Conservation (phyloP, 495 filamentous ascomycete species). For the Xanthoparmelia taractica region DNA sequence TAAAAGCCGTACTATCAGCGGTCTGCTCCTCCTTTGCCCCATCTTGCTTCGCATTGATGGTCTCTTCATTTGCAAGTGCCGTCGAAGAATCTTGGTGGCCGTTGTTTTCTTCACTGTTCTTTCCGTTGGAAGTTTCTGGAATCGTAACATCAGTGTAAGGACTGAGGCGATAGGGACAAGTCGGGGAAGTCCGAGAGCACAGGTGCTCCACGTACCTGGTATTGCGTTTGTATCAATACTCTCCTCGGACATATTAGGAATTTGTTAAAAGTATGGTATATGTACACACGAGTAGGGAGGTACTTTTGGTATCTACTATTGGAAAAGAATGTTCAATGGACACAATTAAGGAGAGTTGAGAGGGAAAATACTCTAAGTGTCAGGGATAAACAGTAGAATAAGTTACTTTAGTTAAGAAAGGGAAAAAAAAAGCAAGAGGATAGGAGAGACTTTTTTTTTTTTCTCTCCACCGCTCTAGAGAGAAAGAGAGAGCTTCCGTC, state of each 20-base stretch:
- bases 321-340: constrained; percentile 1
- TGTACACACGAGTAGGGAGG: neutral
- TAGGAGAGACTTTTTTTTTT: constrained; percentile 1
- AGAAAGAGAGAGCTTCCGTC: constrained; percentile 7
- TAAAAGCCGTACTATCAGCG: constrained; percentile 14
- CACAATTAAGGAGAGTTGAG: constrained; percentile 7
- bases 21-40: constrained; percentile 29
- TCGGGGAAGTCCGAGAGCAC: neutral
- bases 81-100: neutral
- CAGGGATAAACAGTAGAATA: constrained; percentile 3
- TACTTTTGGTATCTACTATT: neutral
- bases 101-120: constrained; percentile 4
- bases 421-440: neutral
- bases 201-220: constrained; percentile 3
- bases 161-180: neutral
- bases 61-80: constrained; percentile 28
- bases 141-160: neutral
- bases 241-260: constrained; percentile 11
- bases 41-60: constrained; percentile 32
- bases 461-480: neutral
- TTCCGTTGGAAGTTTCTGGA: neutral
- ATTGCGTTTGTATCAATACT: constrained; percentile 11
- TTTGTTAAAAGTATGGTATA: neutral
- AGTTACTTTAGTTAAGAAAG: too few species aligned
- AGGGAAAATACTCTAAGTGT: neutral